These are phyloP conservation scores for Paraconiothyrium sp. DNA, from an alignment of 2,329 filamentous ascomycete genomes.

Conservation along the genomic window DNA sequence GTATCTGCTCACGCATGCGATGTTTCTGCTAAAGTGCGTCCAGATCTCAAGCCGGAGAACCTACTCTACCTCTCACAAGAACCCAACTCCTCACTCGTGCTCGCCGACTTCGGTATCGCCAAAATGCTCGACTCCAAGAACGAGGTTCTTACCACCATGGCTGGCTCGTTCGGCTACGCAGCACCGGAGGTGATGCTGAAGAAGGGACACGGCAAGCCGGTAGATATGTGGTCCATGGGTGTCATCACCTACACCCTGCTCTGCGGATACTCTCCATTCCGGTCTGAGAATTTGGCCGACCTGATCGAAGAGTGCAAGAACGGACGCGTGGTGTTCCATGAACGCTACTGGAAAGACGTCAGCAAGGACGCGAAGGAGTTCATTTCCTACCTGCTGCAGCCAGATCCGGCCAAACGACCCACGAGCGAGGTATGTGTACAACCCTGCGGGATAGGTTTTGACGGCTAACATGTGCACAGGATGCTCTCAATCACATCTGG, in stretches of 20 bases:
- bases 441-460: background rate
- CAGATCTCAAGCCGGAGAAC: slow-evolving; percentile 98
- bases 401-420: slow-evolving; percentile 78
- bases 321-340: slow-evolving; percentile 89
- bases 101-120: slow-evolving; percentile 98
- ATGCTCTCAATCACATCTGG: slow-evolving; percentile 86
- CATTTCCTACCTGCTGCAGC: slow-evolving; percentile 81
- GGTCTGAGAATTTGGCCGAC: slow-evolving; percentile 90
- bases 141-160: slow-evolving; percentile 97
- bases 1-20: slow-evolving; percentile 20
- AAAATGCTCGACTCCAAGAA: slow-evolving; percentile 94
- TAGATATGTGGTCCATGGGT: slow-evolving; percentile 99
- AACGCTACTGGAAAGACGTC: slow-evolving; percentile 98
- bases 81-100: slow-evolving; percentile 81
- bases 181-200: slow-evolving; percentile 99
- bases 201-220: slow-evolving; percentile 95
- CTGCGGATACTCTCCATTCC: slow-evolving; percentile 97
- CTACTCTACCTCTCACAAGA: slow-evolving; percentile 88
- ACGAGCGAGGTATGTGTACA: slow-evolving; percentile 72
- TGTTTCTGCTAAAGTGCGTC: slow-evolving; percentile 29
- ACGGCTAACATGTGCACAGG: slow-evolving; percentile 55
- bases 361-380: slow-evolving; percentile 96
- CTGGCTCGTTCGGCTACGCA: slow-evolving; percentile 96
- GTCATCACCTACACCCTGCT: slow-evolving; percentile 98
- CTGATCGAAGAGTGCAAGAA: slow-evolving; percentile 93